phyloP scores from a whole-genome alignment of 768 basidiomycete species.

The Tulasnella sp. region DNA sequence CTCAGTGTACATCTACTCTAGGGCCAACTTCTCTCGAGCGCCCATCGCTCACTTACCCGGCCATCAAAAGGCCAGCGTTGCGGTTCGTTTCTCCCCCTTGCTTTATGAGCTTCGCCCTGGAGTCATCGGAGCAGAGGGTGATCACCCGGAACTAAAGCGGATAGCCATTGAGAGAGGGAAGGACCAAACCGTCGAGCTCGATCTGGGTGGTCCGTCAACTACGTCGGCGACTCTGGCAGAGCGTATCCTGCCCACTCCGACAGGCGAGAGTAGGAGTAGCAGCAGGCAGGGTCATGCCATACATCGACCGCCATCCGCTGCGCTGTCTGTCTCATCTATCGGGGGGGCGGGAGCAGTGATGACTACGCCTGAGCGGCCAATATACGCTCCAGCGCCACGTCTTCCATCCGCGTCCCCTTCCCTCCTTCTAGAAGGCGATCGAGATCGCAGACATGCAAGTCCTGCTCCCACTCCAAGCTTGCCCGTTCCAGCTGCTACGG shows the following conservation, averaged over 20 bases:
- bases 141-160: conserved; percentile 36
- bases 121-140: conserved; percentile 27
- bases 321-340: conserved; percentile 2
- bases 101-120: conserved; percentile 78
- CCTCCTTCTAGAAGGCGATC: not conserved
- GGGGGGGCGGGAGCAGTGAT: not conserved
- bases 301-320: conserved; percentile 3
- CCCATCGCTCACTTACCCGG: conserved; percentile 94
- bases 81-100: conserved; percentile 86
- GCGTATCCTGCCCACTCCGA: conserved; percentile 20
- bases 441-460: not conserved
- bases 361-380: conserved; percentile 6
- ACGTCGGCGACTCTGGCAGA: conserved; percentile 19
- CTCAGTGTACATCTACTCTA: conserved; percentile 86
- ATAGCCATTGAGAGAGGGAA: conserved; percentile 56
- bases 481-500: conserved; percentile 20
- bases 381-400: conserved; percentile 9
- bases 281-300: conserved; percentile 24
- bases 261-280: conserved; percentile 26
- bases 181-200: conserved; percentile 50
- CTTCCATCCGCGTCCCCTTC: not conserved
- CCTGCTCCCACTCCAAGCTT: conserved; percentile 10
- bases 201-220: conserved; percentile 35
- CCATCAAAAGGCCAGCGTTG: conserved; percentile 90
- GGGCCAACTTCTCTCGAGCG: conserved; percentile 85